Percentiles rank a stretch among this genome's conserved stretches.
Conservation (phyloP, 768 basidiomycete genomes). For the Tulasnella calospora region DNA sequence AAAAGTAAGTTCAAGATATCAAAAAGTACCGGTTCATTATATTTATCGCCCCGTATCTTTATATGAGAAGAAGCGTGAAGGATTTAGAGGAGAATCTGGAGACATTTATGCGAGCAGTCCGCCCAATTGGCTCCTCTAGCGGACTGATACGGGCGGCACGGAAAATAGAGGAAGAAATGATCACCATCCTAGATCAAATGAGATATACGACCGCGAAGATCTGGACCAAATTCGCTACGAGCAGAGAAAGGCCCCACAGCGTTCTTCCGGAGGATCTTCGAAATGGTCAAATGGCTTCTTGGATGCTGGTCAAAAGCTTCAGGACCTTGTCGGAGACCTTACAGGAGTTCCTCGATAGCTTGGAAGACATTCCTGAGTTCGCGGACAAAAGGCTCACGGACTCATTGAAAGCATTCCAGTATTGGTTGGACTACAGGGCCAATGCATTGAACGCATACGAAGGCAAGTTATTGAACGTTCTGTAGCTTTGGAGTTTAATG, state of each 20-base stretch:
- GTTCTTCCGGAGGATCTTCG: not conserved
- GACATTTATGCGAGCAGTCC: not conserved
- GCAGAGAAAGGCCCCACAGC: not conserved
- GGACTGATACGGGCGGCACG: not conserved
- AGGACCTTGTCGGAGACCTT: conserved; percentile 58
- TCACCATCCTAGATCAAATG: not conserved
- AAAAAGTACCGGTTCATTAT: too few relatives aligned
- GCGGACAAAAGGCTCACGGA: conserved; percentile 63
- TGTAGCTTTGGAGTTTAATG: not conserved
- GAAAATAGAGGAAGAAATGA: not conserved
- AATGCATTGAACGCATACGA: conserved; percentile 59
- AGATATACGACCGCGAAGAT: not conserved
- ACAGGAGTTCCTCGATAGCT: conserved; percentile 58
- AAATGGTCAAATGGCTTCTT: not conserved
- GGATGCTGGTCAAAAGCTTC: not conserved
- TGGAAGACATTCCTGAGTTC: conserved; percentile 74
- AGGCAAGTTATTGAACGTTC: conserved; percentile 39
- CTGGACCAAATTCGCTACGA: not conserved
- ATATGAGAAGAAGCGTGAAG: not conserved
- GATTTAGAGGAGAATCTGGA: not conserved
- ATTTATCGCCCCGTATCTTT: not conserved
- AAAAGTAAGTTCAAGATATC: not conserved
- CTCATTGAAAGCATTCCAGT: conserved; percentile 61
- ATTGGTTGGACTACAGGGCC: conserved; percentile 72
- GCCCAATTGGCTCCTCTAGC: not conserved